phyloP scores from a whole-genome alignment of 2,329 filamentous ascomycete genomes.

The Fusarium goolgardi region DNA sequence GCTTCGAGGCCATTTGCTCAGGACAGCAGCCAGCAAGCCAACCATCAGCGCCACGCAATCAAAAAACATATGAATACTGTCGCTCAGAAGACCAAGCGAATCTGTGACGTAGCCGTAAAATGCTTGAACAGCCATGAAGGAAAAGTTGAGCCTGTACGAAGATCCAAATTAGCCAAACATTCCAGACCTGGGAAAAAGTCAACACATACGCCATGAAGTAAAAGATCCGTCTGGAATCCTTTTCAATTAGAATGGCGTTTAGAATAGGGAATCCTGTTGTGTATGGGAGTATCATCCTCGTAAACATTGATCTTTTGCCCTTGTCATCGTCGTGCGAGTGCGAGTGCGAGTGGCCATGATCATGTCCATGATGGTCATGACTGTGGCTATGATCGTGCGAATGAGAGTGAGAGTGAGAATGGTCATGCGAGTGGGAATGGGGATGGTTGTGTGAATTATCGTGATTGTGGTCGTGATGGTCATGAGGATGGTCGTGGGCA shows the following conservation, averaged over 20 bases:
- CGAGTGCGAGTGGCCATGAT: slow-evolving; percentile 47
- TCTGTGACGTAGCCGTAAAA: slow-evolving; percentile 95
- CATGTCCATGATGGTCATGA: slow-evolving; percentile 45
- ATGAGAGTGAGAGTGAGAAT: slow-evolving; percentile 34
- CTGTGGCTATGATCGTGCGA: slow-evolving; percentile 31
- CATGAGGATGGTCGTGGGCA: slow-evolving; percentile 45
- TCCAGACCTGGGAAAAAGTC: slow-evolving; percentile 1
- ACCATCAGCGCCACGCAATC: slow-evolving; percentile 94
- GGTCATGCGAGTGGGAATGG: slow-evolving; percentile 45
- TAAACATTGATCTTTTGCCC: slow-evolving; percentile 73
- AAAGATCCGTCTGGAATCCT: slow-evolving; percentile 93
- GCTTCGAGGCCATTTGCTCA: slow-evolving; percentile 96
- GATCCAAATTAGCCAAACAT: slow-evolving; percentile 26
- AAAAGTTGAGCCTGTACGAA: slow-evolving; percentile 80
- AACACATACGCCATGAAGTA: slow-evolving; percentile 88
- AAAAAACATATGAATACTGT: slow-evolving; percentile 99
- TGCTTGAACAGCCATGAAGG: slow-evolving; percentile 93
- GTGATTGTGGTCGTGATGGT: slow-evolving; percentile 36
- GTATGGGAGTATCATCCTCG: slow-evolving; percentile 75
- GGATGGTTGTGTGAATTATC: slow-evolving; percentile 39
- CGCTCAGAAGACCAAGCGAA: slow-evolving; percentile 92
- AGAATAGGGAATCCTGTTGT: slow-evolving; percentile 80
- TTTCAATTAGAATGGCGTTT: slow-evolving; percentile 87
- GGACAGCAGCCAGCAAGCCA: slow-evolving; percentile 89
- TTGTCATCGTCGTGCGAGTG: slow-evolving; percentile 54